Conservation (phyloP, 129 eudicot genomes). For the Tanacetum coccineum region DNA sequence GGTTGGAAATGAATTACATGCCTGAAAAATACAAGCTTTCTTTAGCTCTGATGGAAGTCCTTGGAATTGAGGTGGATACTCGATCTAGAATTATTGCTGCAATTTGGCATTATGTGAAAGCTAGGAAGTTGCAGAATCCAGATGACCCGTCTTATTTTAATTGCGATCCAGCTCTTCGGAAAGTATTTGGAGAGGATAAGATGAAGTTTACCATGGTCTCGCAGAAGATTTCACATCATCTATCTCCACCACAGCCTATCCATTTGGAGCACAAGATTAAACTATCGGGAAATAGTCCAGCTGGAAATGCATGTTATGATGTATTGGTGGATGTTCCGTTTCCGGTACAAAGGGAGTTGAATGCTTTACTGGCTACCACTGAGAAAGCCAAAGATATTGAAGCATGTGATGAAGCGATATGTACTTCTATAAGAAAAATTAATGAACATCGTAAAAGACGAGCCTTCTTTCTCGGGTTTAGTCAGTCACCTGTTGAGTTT, state of each 20-base stretch:
- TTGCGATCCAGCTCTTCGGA: slow-evolving; percentile 14
- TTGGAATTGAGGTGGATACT: slow-evolving; percentile 20
- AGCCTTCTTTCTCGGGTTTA: slow-evolving; percentile 17
- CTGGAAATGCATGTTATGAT: slow-evolving; percentile 19
- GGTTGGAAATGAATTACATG: slow-evolving; percentile 16
- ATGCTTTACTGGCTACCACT: slow-evolving; percentile 15
- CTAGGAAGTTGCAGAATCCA: slow-evolving; percentile 15
- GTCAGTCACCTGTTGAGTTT: slow-evolving; percentile 18
- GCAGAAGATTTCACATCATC: slow-evolving; percentile 12
- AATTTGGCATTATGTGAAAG: slow-evolving; percentile 17
- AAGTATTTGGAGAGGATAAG: slow-evolving; percentile 17
- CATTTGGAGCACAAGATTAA: slow-evolving; percentile 18
- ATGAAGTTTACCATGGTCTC: slow-evolving; percentile 17
- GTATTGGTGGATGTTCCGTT: slow-evolving; percentile 16
- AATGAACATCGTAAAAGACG: slow-evolving; percentile 18
- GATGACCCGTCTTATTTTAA: slow-evolving; percentile 17
- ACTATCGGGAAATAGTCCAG: slow-evolving; percentile 20
- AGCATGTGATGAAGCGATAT: slow-evolving; percentile 18
- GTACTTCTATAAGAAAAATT: slow-evolving; percentile 12
- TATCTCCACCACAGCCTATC: slow-evolving; percentile 20
- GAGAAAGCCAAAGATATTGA: slow-evolving; percentile 19
- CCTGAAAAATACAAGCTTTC: slow-evolving; percentile 18
- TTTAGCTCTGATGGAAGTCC: slow-evolving; percentile 14
- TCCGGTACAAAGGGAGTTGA: slow-evolving; percentile 19
- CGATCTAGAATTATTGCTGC: slow-evolving; percentile 20